phyloP scores from a whole-genome alignment of 441 rosid genomes.

The Populus hybrid region DNA sequence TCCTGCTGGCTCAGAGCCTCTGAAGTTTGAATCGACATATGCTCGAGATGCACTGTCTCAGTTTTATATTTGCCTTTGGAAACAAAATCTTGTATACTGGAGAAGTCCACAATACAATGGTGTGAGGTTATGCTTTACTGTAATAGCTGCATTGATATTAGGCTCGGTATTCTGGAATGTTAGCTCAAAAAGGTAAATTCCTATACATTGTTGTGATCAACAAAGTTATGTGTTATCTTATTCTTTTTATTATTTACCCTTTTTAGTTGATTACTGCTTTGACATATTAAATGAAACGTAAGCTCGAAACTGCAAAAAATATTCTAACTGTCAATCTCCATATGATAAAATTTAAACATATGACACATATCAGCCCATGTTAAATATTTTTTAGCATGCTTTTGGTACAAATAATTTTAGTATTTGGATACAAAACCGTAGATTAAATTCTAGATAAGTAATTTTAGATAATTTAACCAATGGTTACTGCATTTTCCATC shows the following conservation, averaged over 20 bases:
- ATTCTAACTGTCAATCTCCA: not conserved
- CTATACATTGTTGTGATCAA: not conserved
- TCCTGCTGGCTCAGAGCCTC: constrained; percentile 58
- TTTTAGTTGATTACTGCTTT: no score
- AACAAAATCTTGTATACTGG: constrained; percentile 93
- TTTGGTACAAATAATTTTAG: not conserved
- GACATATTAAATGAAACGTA: not conserved
- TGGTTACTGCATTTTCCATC: not conserved
- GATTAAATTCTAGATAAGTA: not conserved
- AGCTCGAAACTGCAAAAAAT: not conserved
- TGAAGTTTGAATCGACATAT: constrained; percentile 54
- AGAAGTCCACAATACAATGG: constrained; percentile 91
- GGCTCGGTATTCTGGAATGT: constrained; percentile 85
- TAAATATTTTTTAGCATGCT: not conserved
- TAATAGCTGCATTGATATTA: constrained; percentile 57
- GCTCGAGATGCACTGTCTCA: constrained; percentile 56
- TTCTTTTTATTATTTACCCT: not conserved
- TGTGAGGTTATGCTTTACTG: constrained; percentile 63
- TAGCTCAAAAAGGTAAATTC: constrained; percentile 59
- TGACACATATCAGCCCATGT: not conserved
- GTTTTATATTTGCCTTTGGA: constrained; percentile 65
- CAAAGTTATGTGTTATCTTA: no score
- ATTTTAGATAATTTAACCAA: not conserved
- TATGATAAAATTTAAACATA: no score
- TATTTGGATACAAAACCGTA: not conserved